Evolutionary conservation across 805 yeast genomes (phyloP), one percentile per base, ranked within the genome.

Genomic region (Candida nonsorbophila): DNA sequence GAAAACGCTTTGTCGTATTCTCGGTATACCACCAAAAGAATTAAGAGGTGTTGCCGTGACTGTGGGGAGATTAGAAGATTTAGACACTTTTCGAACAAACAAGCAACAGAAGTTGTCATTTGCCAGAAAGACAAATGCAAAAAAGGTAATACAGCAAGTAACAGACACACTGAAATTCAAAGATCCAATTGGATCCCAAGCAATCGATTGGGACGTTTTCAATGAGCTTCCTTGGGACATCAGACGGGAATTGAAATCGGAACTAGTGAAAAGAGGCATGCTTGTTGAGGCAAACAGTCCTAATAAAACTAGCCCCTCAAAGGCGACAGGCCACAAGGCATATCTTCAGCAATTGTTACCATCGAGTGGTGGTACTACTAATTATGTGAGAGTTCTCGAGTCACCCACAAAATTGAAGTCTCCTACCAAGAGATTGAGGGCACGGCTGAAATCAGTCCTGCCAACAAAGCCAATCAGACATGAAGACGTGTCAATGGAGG

Each of bases 41-140:
- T 53, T 88, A 7, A 58, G 97, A 27, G 97, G 97, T 0, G 55
- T 90, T 3, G 80, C 94, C 0, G 62, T 90, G 1, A 82, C 78
- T 16, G 65, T 86, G 56, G 67, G 70, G 6, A 75, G 74, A 40
- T 59, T 88, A 20, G 61, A 61, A n/a, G 67, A 62, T 29, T 57
- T 55, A 3, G 58, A 52, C 6, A 34, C 15, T 2, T 29, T 47
- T 8, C 41, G 36, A 14, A 42, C 39, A 14, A 41, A 28, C 11
- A 37, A 41, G 16, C 67, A 57, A 32, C 42, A 34, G 40, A 47
- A 31, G 30, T 41, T 58, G 14, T 15, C 29, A 11, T 10, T 34
- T 5, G 4, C 17, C 11, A 14, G 33, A 17, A n/a, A 20, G 6
- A 22, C 14, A 9, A 11, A 24, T 5, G 21, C 13, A n/a, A 18